Evolutionary conservation across 192 early-diverging fungal genomes (phyloP).

Genomic region (Coemansia sp.): DNA sequence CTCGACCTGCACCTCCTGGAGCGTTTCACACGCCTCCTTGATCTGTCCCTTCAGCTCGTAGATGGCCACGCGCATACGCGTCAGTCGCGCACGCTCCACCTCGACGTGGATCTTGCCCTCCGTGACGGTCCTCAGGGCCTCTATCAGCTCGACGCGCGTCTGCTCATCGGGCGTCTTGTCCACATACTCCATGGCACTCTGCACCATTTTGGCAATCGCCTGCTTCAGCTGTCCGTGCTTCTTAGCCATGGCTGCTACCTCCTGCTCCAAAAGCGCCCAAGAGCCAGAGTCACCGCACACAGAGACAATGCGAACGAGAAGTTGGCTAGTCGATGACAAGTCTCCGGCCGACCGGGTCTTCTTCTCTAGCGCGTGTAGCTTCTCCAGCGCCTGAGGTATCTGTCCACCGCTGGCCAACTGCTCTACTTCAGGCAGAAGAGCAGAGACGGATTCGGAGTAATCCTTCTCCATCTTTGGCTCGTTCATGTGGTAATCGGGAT

Average conservation of each 20-base stretch:
- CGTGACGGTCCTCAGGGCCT: conserved; percentile 91
- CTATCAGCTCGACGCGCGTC: conserved; percentile 89
- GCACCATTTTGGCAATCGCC: conserved; percentile 95
- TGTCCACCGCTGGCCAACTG: conserved; percentile 68
- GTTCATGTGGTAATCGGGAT: conserved; percentile 44
- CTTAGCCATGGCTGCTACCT: conserved; percentile 92
- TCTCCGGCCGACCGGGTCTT: conserved; percentile 93
- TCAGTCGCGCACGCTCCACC: conserved; percentile 94
- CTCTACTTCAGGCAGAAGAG: conserved; percentile 78
- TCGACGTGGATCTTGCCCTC: conserved; percentile 99
- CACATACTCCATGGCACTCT: conserved; percentile 86
- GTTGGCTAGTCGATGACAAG: conserved; percentile 83
- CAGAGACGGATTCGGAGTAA: conserved; percentile 78
- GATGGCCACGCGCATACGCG: conserved; percentile 86
- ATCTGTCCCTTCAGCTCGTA: conserved; percentile 90
- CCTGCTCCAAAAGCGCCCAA: conserved; percentile 91
- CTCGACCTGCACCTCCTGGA: conserved; percentile 98
- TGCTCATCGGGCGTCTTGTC: conserved; percentile 83
- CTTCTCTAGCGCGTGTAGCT: conserved; percentile 87
- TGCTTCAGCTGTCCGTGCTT: conserved; percentile 96
- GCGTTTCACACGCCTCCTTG: conserved; percentile 88
- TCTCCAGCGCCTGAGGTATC: conserved; percentile 85
- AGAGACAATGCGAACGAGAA: conserved; percentile 79
- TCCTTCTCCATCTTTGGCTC: conserved; percentile 92
- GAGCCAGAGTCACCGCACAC: conserved; percentile 73